Conservation (phyloP, 345 rosid genomes). For the Diplotaxis tenuifolia region DNA sequence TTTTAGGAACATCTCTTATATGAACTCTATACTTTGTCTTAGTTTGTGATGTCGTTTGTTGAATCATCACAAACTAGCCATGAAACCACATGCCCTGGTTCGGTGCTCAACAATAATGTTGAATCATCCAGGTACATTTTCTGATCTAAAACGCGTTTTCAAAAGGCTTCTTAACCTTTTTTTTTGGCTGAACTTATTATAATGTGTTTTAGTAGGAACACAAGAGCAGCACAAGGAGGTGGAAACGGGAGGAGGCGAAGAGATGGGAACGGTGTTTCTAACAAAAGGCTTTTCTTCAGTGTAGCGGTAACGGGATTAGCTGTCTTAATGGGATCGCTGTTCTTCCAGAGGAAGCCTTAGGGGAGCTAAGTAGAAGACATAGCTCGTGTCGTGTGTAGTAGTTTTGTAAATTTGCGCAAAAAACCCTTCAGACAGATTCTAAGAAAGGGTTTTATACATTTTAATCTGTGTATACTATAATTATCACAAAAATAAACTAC, state of each 20-base stretch:
- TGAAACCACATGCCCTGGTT: conserved; percentile 65
- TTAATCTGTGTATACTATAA: too few relatives aligned
- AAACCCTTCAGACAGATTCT: conserved; percentile 8
- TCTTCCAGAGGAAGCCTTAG: conserved; percentile 63
- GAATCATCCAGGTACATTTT: conserved; percentile 58
- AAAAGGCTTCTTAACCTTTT: too few relatives aligned
- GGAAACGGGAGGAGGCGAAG: conserved; percentile 53
- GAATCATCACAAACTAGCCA: conserved; percentile 53
- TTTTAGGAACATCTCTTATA: neutral
- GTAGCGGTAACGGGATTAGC: conserved; percentile 91
- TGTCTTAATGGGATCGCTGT: conserved; percentile 75
- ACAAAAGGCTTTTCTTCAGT: conserved; percentile 67
- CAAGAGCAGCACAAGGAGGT: conserved; percentile 58
- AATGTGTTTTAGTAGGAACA: conserved; percentile 48
- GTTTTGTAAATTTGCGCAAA: conserved; percentile 33
- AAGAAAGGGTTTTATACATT: conserved; percentile 12
- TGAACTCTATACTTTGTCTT: neutral
- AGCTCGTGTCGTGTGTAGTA: conserved; percentile 24
- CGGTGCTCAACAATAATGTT: conserved; percentile 39
- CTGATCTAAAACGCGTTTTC: neutral
- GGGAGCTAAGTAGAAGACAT: conserved; percentile 32
- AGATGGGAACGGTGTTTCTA: conserved; percentile 55
- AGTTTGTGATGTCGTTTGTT: neutral
- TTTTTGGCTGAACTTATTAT: conserved; percentile 11
- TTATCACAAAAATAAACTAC: too few relatives aligned